Evolutionary conservation across 2,329 filamentous ascomycete species (phyloP).

Genomic region (Massarina eburnea): DNA sequence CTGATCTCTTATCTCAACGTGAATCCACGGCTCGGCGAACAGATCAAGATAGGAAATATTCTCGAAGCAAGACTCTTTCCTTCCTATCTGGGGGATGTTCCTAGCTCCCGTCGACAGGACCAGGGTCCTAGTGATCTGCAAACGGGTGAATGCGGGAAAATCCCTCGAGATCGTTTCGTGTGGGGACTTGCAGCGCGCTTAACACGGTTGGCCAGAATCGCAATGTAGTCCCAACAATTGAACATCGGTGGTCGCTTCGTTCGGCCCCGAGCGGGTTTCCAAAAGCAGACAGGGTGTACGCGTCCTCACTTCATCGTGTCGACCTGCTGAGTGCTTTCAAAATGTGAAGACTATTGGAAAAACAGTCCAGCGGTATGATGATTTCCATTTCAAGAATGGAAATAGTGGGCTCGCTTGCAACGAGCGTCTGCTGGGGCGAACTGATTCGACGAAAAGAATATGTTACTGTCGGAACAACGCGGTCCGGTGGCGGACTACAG

Average conservation of each 20-base stretch:
- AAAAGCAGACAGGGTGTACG: slow-evolving; percentile 17
- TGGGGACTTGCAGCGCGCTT: slow-evolving; percentile 11
- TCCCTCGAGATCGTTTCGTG: slow-evolving; percentile 16
- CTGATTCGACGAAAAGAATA: background rate
- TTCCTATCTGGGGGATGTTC: background rate
- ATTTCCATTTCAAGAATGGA: background rate
- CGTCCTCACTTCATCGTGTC: slow-evolving; percentile 21
- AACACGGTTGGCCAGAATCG: slow-evolving; percentile 3
- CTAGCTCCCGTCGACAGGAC: background rate
- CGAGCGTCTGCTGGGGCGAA: background rate
- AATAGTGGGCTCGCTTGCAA: background rate
- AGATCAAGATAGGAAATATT: background rate
- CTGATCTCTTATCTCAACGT: background rate
- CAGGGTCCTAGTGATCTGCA: background rate
- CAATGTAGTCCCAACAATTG: slow-evolving; percentile 3
- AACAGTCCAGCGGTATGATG: background rate
- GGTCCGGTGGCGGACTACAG: background rate
- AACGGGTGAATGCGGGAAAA: slow-evolving; percentile 33
- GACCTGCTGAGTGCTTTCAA: slow-evolving; percentile 1
- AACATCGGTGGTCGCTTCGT: background rate
- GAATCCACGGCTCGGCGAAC: background rate
- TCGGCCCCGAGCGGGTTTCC: slow-evolving; percentile 3
- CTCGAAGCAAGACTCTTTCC: background rate
- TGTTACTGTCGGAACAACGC: background rate
- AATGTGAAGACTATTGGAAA: background rate